Base-by-base conservation (phyloP, 2,329 filamentous ascomycete species). In the Chrysosporium queenslandicum region DNA sequence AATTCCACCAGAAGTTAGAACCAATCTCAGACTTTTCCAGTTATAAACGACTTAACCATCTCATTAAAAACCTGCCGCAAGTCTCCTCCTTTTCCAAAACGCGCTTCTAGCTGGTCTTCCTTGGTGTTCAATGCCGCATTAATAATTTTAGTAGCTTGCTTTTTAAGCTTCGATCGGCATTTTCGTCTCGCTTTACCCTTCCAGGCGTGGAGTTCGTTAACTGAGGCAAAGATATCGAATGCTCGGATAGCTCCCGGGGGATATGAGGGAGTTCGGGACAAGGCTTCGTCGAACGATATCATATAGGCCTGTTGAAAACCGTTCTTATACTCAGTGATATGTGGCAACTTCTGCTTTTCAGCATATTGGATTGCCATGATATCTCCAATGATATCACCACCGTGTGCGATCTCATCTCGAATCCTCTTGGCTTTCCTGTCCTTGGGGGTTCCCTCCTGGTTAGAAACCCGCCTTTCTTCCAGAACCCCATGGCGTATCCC, bases 321-420 rank as follows among this genome's bases (percentile, higher is more conserved):
- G 30, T 50, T 29, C 30, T 50, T 54, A 40, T 54, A 54, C 16
- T 54, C 46, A 36, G 46, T 14, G 23, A 50, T 39, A 46, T 39
- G 16, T 18, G 18, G 46, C 21, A 29, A 18, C 14, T 37, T 2
- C 27, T 39, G 21, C 30, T 37, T 21, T 34, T 51, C 9, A 7
- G 29, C 29, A 41, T 46, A 46, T 34, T 46, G 39, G 21, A 54
- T 54, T 36, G 52, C 21, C 16, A 20, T 51, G 32, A 51, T 54
- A 54, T 54, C 52, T 12, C 52, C 46, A 37, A 51, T 20, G 41
- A 54, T 54, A 51, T 51, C 32, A 40, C 52, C 52, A 32, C 46
- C 40, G 18, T 51, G 46, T 36, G 52, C 47, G 20, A 54, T 40
- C 32, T 54, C 40, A 21, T 54, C 50, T 29, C 46, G 25, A 36